These are phyloP conservation scores for Calvatia gigantea DNA, from an alignment of 768 basidiomycete genomes.

Conservation along the genomic window DNA sequence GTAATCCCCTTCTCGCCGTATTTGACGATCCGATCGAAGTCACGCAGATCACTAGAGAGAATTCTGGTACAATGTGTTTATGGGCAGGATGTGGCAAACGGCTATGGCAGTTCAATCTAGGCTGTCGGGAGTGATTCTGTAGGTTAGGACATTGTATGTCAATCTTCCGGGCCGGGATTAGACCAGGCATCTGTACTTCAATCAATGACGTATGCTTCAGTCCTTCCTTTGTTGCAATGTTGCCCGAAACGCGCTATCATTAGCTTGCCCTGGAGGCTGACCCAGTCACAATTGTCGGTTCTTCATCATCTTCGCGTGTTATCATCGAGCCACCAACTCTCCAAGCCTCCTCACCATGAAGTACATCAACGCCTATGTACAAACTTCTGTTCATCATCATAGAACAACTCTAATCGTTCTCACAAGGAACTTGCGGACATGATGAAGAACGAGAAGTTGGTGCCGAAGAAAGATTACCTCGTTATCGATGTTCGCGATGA, in stretches of 20 bases:
- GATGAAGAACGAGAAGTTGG: slow-evolving; percentile 59
- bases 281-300: too few relatives aligned
- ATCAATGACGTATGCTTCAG: too few relatives aligned
- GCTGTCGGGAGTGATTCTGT: slow-evolving; percentile 27
- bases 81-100: slow-evolving; percentile 49
- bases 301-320: not conserved
- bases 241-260: too few relatives aligned
- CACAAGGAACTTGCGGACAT: slow-evolving; percentile 65
- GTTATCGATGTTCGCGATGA: slow-evolving; percentile 86
- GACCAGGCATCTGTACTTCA: not conserved
- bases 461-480: slow-evolving; percentile 61
- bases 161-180: not conserved
- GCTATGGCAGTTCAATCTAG: slow-evolving; percentile 47
- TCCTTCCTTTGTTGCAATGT: too few relatives aligned
- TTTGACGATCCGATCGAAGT: slow-evolving; percentile 39
- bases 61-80: slow-evolving; percentile 36
- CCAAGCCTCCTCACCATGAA: slow-evolving; percentile 9
- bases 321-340: not conserved
- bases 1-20: slow-evolving; percentile 28
- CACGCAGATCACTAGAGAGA: slow-evolving; percentile 47
- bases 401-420: not conserved
- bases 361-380: slow-evolving; percentile 24
- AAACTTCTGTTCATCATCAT: not conserved
- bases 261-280: too few relatives aligned
- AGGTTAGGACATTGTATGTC: not conserved